Percentiles rank a stretch among this genome's conserved stretches.
These are phyloP conservation scores for Choiromyces venosus DNA, from an alignment of 495 filamentous ascomycete genomes.

Conservation along the genomic window DNA sequence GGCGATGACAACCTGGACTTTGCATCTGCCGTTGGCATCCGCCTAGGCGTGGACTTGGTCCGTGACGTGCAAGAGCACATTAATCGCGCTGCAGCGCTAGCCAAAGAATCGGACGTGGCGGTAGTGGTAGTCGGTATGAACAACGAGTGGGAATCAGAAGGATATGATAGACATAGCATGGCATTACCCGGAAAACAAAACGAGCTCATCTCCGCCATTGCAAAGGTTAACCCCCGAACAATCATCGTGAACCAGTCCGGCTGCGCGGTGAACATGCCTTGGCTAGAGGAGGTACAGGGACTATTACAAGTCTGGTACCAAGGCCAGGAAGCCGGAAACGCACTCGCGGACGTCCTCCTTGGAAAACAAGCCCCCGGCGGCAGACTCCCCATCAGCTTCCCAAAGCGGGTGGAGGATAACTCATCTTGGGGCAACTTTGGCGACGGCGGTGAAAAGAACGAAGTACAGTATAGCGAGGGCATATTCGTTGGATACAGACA, in stretches of 20 bases:
- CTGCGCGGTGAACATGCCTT: slow-evolving; percentile 77
- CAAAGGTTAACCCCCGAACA: slow-evolving; percentile 63
- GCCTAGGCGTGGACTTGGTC: slow-evolving; percentile 11
- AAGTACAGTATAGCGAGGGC: slow-evolving; percentile 57
- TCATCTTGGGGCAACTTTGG: slow-evolving; percentile 59
- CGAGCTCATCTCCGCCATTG: slow-evolving; percentile 61
- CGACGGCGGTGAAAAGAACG: slow-evolving; percentile 49
- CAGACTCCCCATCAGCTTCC: slow-evolving; percentile 53
- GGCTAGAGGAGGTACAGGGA: slow-evolving; percentile 60
- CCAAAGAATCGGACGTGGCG: slow-evolving; percentile 55
- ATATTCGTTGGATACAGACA: slow-evolving; percentile 61
- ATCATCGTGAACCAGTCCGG: slow-evolving; percentile 77
- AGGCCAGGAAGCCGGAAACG: slow-evolving; percentile 58
- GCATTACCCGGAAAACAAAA: slow-evolving; percentile 71
- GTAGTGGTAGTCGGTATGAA: slow-evolving; percentile 75
- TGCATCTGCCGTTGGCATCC: slow-evolving; percentile 14
- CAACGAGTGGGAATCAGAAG: slow-evolving; percentile 80
- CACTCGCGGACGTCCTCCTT: slow-evolving; percentile 54
- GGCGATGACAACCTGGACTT: slow-evolving; percentile 41
- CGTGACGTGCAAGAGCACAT: slow-evolving; percentile 5
- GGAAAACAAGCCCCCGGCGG: slow-evolving; percentile 53
- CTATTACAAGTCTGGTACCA: slow-evolving; percentile 70
- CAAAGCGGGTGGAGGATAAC: slow-evolving; percentile 55
- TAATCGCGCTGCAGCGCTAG: slow-evolving; percentile 12
- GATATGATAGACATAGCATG: slow-evolving; percentile 73